Percentiles rank a stretch among this genome's conserved stretches.
phyloP scores from a whole-genome alignment of 352 stramenopile genomes.

The Phytopythium sindhum region DNA sequence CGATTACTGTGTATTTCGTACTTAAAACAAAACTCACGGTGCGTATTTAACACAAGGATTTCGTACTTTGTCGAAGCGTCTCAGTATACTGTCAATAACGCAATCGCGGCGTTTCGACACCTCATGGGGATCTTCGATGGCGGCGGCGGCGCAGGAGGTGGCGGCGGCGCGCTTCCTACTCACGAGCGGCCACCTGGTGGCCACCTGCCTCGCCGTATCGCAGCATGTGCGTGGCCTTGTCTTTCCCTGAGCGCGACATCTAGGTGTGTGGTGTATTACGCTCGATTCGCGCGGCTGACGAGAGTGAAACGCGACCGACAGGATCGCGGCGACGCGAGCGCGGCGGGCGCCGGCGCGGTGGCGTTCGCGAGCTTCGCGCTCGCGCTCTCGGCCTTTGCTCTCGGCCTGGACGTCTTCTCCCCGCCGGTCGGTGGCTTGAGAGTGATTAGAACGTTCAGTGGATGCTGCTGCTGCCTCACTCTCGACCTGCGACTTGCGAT shows the following conservation, averaged over 20 bases:
- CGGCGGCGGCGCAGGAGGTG: slow-evolving; percentile 11
- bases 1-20: no score
- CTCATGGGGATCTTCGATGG: neutral
- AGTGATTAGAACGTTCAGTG: neutral
- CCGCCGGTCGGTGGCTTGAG: slow-evolving; percentile 23
- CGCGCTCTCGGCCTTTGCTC: slow-evolving; percentile 29
- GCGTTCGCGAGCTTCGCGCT: slow-evolving; percentile 42
- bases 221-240: neutral
- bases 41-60: neutral
- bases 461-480: neutral
- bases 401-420: slow-evolving; percentile 50
- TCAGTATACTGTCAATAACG: neutral
- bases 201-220: slow-evolving; percentile 36
- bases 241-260: no score
- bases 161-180: slow-evolving; percentile 53
- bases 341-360: slow-evolving; percentile 21
- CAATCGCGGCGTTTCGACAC: neutral
- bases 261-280: no score
- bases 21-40: no score
- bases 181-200: slow-evolving; percentile 52
- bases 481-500: no score
- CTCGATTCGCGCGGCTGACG: slow-evolving; percentile 1
- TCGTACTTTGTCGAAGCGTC: slow-evolving; percentile 15
- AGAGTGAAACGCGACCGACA: neutral
- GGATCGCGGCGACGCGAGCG: neutral